Conservation (phyloP, 2,329 filamentous ascomycete genomes). For the Hyphodiscus sp. region DNA sequence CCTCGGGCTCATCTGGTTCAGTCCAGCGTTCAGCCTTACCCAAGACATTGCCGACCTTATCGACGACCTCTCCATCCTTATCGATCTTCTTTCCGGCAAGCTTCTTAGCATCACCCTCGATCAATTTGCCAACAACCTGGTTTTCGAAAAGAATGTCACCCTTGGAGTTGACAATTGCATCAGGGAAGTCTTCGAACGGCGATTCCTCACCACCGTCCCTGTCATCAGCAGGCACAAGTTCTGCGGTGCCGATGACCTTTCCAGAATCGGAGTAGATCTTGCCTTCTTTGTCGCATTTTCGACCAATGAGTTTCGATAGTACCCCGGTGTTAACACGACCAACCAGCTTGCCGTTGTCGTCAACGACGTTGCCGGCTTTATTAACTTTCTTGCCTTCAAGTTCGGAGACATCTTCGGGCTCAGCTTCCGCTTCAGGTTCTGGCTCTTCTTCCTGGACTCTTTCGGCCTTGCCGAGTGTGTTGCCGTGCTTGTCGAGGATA, state of each 20-base stretch:
- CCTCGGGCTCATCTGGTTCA: slow-evolving; percentile 39
- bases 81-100: slow-evolving; percentile 71
- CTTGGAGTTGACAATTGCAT: slow-evolving; percentile 46
- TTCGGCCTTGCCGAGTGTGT: slow-evolving; percentile 36
- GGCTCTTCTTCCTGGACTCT: slow-evolving; percentile 30
- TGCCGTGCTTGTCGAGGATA: slow-evolving; percentile 69
- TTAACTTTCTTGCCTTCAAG: slow-evolving; percentile 51
- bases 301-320: slow-evolving; percentile 55
- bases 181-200: slow-evolving; percentile 54
- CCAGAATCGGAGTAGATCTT: slow-evolving; percentile 66
- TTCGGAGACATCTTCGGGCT: slow-evolving; percentile 37
- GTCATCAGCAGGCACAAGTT: slow-evolving; percentile 54
- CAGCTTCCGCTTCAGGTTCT: slow-evolving; percentile 17
- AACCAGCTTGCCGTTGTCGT: slow-evolving; percentile 46
- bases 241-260: slow-evolving; percentile 59
- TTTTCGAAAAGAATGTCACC: slow-evolving; percentile 46
- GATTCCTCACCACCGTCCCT: slow-evolving; percentile 42
- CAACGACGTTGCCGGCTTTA: slow-evolving; percentile 52
- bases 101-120: slow-evolving; percentile 4
- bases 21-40: slow-evolving; percentile 66
- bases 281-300: slow-evolving; percentile 58
- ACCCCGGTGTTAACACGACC: slow-evolving; percentile 60
- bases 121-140: slow-evolving; percentile 51
- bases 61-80: slow-evolving; percentile 61
- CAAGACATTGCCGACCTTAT: slow-evolving; percentile 46